These are phyloP conservation scores for Paramecium sexaurelia DNA, from an alignment of 73 alveolate genomes.

Conservation along the genomic window DNA sequence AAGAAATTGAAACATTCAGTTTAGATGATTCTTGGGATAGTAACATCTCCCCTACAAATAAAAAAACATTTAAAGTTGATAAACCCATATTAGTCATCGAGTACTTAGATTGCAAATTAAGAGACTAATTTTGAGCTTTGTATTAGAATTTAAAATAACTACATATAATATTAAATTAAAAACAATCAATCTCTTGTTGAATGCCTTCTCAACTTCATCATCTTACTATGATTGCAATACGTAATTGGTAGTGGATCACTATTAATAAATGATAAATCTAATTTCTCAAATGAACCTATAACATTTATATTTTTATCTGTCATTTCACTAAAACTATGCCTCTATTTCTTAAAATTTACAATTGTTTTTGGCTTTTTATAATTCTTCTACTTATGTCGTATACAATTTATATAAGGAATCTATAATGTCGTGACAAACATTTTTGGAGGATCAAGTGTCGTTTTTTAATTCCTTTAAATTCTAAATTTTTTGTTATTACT, in stretches of 20 bases:
- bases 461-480: no score
- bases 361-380: no score
- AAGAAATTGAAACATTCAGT: not conserved
- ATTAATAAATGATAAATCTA: no score
- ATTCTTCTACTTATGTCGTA: no score
- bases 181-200: not conserved
- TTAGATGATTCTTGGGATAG: not conserved
- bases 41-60: not conserved
- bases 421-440: not conserved
- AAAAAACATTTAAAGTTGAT: not conserved
- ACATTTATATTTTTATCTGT: no score
- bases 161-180: not conserved
- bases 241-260: no score
- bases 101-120: not conserved
- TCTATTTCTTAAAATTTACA: no score
- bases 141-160: not conserved
- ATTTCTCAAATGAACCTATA: no score
- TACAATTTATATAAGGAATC: not conserved
- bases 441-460: no score
- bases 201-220: not conserved
- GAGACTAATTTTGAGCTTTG: not conserved
- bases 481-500: not conserved
- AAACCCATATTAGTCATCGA: conserved; percentile 13
- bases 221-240: not conserved
- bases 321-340: no score